These are phyloP conservation scores for Periglandula ipomoeae DNA, from an alignment of 2,329 filamentous ascomycete genomes.

Conservation along the genomic window DNA sequence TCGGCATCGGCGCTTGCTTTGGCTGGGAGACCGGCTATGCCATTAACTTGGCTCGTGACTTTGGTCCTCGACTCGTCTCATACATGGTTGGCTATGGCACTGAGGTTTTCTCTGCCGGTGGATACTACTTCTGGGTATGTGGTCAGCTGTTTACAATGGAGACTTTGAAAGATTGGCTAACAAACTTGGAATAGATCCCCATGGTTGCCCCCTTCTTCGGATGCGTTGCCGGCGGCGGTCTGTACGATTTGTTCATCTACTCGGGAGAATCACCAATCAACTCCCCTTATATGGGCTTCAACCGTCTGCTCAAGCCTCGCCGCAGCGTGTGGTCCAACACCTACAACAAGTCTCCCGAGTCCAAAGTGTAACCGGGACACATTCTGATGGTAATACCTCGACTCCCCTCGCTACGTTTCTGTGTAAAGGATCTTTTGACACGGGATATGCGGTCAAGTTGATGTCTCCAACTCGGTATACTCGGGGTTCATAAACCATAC, in stretches of 20 bases:
- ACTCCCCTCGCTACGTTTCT: no score
- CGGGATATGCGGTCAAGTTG: no score
- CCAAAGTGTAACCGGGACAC: constrained; percentile 13
- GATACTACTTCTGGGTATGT: constrained; percentile 64
- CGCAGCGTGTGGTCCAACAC: constrained; percentile 29
- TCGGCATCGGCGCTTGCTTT: constrained; percentile 63
- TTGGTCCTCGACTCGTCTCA: constrained; percentile 57
- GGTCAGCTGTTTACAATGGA: background rate
- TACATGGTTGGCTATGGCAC: constrained; percentile 59
- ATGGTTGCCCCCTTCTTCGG: constrained; percentile 64
- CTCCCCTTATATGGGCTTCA: constrained; percentile 55
- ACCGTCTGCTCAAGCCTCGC: constrained; percentile 32
- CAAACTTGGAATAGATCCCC: constrained; percentile 42
- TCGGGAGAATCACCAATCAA: constrained; percentile 64
- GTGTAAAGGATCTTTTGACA: no score
- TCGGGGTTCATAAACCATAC: no score
- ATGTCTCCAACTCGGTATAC: no score
- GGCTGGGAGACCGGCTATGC: constrained; percentile 72
- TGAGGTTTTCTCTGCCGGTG: constrained; percentile 57
- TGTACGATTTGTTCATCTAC: constrained; percentile 62
- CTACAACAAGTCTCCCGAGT: constrained; percentile 14
- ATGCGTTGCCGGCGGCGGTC: constrained; percentile 51
- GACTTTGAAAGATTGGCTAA: background rate
- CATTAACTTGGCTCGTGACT: constrained; percentile 65
- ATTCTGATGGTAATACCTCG: no score